Base-by-base conservation (phyloP, 2,329 filamentous ascomycete genomes). In the Paecilomyces formosus region DNA sequence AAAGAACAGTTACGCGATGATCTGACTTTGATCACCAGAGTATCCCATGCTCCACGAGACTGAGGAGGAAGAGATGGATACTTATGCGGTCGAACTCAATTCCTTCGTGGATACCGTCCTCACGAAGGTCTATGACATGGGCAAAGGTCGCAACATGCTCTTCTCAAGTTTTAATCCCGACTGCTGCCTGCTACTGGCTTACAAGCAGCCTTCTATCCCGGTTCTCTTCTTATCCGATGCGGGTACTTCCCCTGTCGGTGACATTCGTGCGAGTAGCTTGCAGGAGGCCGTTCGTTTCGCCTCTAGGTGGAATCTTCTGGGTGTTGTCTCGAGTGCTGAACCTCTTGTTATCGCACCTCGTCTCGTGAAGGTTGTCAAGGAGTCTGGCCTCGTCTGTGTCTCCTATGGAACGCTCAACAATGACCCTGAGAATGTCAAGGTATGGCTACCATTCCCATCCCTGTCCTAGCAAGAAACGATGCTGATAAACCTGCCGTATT, bases 121-220 rank as follows among this genome's bases (percentile, higher is more conserved):
- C 8, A 82, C 82, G 52, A 94, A 90, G 74, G 93, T 97, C 4
- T 99, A 97, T 70, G 91, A 96, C 65, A 77, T 92, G 57, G 88
- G 88, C 26, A 84, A 85, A 60, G 84, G 87, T 59, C 84, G 94
- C n/a, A 92, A 96, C 76, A 88, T 99, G 73, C 91, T 99, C 64
- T 97, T 99, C 77, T 96, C 90, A 63, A 94, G 89, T 55, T 99
- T 99, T 79, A 96, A 97, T 75, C 94, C 94, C 0, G 94, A 99
- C 68, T 92, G 99, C 53, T 99, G 94, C 72, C 83, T 99, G 13
- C 85, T 96, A 64, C 80, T 97, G 49, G 94, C 89, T 57, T 96
- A 96, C 82, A 99, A 99, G 78, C 94, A 99, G 77, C 93, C 93
- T 1, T 95, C 89, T 52, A 97, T 97, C 58, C 95, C 94, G 0